Conservation (phyloP, 352 stramenopile genomes). For the Pythium phragmiticola region DNA sequence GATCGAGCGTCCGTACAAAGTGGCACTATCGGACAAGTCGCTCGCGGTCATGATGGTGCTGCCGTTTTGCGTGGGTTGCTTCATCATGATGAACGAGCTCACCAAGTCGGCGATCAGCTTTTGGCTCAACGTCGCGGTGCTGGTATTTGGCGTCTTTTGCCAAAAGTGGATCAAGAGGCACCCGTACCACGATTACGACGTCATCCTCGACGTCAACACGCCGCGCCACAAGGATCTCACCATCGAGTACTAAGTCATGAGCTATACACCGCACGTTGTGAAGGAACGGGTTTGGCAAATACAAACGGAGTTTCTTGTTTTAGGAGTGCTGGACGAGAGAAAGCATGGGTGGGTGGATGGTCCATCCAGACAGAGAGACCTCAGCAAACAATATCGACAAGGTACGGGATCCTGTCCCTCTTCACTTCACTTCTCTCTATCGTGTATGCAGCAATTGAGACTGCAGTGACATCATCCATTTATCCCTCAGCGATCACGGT, state of each 20-base stretch:
- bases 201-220: constrained; percentile 39
- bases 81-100: constrained; percentile 66
- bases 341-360: no score
- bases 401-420: no score
- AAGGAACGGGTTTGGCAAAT: no score
- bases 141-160: constrained; percentile 43
- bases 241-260: constrained; percentile 37
- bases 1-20: constrained; percentile 76
- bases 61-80: constrained; percentile 55
- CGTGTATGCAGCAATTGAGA: no score
- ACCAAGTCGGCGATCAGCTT: constrained; percentile 72
- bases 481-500: no score
- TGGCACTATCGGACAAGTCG: constrained; percentile 52
- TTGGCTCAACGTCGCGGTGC: constrained; percentile 51
- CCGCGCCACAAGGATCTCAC: constrained; percentile 42
- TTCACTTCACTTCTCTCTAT: no score
- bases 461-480: no score
- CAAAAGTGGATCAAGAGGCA: constrained; percentile 67
- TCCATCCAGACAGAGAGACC: no score
- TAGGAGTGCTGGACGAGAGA: no score
- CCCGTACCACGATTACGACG: constrained; percentile 63
- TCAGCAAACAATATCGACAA: no score
- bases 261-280: no score
- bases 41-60: constrained; percentile 46
- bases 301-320: no score